Base-by-base conservation (phyloP, 2,329 filamentous ascomycete species). In the Chaetomium sp. region DNA sequence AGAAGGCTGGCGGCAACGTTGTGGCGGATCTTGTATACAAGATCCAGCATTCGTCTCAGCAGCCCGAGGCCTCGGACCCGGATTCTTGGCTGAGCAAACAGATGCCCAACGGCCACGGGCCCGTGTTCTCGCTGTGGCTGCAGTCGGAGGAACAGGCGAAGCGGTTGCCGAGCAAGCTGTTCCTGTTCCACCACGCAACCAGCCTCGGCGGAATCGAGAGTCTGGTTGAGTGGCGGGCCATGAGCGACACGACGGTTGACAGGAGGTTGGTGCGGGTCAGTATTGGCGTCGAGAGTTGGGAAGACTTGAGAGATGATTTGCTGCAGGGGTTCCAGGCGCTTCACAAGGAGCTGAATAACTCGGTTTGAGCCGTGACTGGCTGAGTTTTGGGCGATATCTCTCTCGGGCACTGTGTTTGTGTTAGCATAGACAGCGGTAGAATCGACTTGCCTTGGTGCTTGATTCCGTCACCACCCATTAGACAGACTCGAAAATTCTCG, bases 161-260 rank as follows among this genome's bases (percentile, higher is more conserved):
- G 69, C 77, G 80, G 33, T 78, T 99, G 68, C 95, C 95, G 3
- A 90, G 89, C 73, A 90, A 91, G 76, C 78, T 98, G 75, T 75
- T 82, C 2, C 83, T 97, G 53, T 98, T 98, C 80, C 92, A 97
- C 72, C 95, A 99, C 77, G 95, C 95, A 6, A 99, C 95, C 2
- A 96, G 91, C 76, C 78, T 98, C 31, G 95, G 95, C 2, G 94
- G 95, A 4, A 92, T 98, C 10, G 95, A 98, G 84, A 95, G 92
- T 73, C 78, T 98, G 80, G 93, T 99, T 71, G 95, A 99, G 83
- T 99, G 95, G 95, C 84, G 95, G 65, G 86, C 90, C 56, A 95
- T 99, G 92, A 89, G 88, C 65, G 95, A 99, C 80, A 72, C 78
- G 3, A 81, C 76, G 1, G 88, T 96, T 47, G 91, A 96, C 74